Percentiles rank a stretch among this genome's conserved stretches.
Conservation (phyloP, 805 yeast species). For the Suhomyces xylopsoci region DNA sequence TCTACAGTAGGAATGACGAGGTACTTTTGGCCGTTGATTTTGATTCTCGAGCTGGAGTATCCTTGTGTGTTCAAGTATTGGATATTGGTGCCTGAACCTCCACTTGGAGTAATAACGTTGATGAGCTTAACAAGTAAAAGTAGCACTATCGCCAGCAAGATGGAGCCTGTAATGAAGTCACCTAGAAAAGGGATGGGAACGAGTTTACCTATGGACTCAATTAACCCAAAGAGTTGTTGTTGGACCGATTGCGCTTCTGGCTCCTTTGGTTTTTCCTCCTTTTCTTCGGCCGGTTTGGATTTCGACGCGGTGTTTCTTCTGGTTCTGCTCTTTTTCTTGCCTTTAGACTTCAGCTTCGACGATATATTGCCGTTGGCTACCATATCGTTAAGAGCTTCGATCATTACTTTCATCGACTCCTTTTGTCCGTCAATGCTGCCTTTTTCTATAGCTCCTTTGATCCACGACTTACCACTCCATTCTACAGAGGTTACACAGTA, state of each 20-base stretch:
- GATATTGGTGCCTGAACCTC: neutral
- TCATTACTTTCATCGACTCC: slow-evolving; percentile 51
- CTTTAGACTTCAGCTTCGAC: slow-evolving; percentile 4
- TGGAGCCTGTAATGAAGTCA: slow-evolving; percentile 20
- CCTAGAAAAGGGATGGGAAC: slow-evolving; percentile 28
- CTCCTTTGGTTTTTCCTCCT: slow-evolving; percentile 1
- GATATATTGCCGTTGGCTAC: slow-evolving; percentile 18
- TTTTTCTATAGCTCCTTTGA: slow-evolving; percentile 82
- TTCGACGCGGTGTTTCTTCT: slow-evolving; percentile 11
- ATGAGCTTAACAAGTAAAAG: slow-evolving; percentile 7
- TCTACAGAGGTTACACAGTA: slow-evolving; percentile 70
- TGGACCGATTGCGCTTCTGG: slow-evolving; percentile 5
- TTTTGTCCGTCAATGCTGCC: slow-evolving; percentile 80
- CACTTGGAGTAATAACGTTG: slow-evolving; percentile 16
- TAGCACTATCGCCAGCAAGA: slow-evolving; percentile 14
- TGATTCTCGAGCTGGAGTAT: slow-evolving; percentile 11
- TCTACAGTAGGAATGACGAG: slow-evolving; percentile 41
- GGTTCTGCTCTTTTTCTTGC: slow-evolving; percentile 8
- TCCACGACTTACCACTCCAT: slow-evolving; percentile 93
- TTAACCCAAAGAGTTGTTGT: slow-evolving; percentile 18
- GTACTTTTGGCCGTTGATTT: slow-evolving; percentile 35
- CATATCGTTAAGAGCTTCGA: slow-evolving; percentile 45
- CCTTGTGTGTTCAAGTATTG: slow-evolving; percentile 1
- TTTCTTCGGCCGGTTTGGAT: slow-evolving; percentile 3
- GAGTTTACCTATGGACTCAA: slow-evolving; percentile 22